Evolutionary conservation across 441 rosid species (phyloP), one percentile per base, ranked within the genome.

Genomic region (Hura crepitans): DNA sequence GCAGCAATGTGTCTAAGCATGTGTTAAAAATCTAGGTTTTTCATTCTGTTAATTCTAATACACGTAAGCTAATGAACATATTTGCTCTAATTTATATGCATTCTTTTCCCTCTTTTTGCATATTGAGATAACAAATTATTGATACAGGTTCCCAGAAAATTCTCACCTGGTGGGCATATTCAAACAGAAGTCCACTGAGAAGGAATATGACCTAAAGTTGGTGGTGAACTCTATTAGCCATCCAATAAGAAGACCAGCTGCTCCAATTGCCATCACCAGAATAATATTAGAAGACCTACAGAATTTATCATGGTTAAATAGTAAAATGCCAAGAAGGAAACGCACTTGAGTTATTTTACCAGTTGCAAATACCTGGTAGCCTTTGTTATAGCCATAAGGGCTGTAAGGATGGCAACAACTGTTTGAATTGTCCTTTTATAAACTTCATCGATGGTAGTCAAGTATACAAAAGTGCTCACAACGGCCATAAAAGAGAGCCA

Each of bases 401-500:
- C 97, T 33, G 99, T 95, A 68, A 95, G 85, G 73, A 92, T 95
- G 66, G 96, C 93, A 42, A 88, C 98, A 68, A 75, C 91, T n/a
- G 96, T 87, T 82, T 92, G 98, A 62, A 92, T 86, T 67, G 97
- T 77, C 83, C 97, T 80, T 78, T 95, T 92, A 64, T 81, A 78
- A 49, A 79, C 82, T 87, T 95, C 99, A 80, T 78, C 75, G 56
- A 85, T 82, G 4, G 91, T 86, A 71, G 97, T 81, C 62, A 92
- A 77, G 89, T 89, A 87, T 50, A 95, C 82, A 58, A 95, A 92
- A 23, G 97, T 95, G 83, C 94, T 89, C 74, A 90, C 87, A 23
- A 94, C 97, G 39, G 97, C 99, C 97, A 94, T 90, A 87, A 94
- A 94, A 56, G 99, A 94, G 68, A 92, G 97, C 99, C 99, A 94